A percentile compares a stretch with the other conserved stretches of the same genome.
Evolutionary conservation across 352 stramenopile species (phyloP).

Genomic region (Phytophthora podocarpi): DNA sequence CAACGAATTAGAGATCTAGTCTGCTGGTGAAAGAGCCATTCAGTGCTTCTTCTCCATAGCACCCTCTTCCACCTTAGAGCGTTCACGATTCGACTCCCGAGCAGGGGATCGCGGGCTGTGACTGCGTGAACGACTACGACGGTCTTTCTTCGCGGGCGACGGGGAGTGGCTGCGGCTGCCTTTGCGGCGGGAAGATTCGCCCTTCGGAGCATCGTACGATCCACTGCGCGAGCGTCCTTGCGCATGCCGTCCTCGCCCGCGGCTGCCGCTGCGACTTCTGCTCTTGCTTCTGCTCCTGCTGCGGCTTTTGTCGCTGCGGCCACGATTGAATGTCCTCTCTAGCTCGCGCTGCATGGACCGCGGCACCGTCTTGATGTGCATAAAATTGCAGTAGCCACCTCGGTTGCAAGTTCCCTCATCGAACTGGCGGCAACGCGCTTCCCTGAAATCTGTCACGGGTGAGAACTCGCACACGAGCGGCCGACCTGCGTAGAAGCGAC

Average conservation of each 20-base stretch:
- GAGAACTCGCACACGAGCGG: conserved; percentile 98
- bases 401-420: conserved; percentile 97
- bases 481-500: conserved; percentile 97
- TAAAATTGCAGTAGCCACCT: conserved; percentile 99
- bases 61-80: conserved; percentile 11
- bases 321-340: conserved; percentile 85
- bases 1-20: conserved; percentile 36
- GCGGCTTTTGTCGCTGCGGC: conserved; percentile 44
- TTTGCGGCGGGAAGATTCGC: conserved; percentile 42
- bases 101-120: conserved; percentile 37
- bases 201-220: conserved; percentile 53
- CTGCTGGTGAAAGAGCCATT: conserved; percentile 13
- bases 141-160: conserved; percentile 45
- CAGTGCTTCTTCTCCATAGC: conserved; percentile 36
- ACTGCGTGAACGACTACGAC: conserved; percentile 63
- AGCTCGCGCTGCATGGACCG: conserved; percentile 86
- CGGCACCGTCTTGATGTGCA: conserved; percentile 96
- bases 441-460: conserved; percentile 98
- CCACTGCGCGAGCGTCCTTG: conserved; percentile 51
- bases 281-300: conserved; percentile 55
- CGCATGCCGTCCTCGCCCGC: conserved; percentile 24
- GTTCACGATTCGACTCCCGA: conserved; percentile 16
- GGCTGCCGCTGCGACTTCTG: conserved; percentile 53
- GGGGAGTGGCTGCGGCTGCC: conserved; percentile 54
- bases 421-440: conserved; percentile 98